Evolutionary conservation across 768 basidiomycete genomes (phyloP), one percentile per base, ranked within the genome.

Genomic region (Botryobasidium botryosum): DNA sequence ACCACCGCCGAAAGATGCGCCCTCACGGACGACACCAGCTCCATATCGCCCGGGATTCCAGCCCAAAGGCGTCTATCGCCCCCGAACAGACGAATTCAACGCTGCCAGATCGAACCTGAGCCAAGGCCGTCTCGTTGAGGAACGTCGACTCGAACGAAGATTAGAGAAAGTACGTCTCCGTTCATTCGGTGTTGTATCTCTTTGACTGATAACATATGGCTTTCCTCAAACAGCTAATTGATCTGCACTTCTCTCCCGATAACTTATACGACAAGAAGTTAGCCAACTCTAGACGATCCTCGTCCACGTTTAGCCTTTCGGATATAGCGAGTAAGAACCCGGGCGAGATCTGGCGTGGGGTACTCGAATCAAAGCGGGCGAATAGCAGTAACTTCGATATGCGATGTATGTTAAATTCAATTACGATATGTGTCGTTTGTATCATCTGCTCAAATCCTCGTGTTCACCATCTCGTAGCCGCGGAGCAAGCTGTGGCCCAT

Each of bases 41-140:
- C 81, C 79, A 2, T 97, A 97, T 57, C 76, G 79, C 37, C 77
- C 85, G 2, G 87, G 88, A 1, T 99, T 96, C 57, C 92, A 99
- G 58, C 92, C 92, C 4, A 80, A 71, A 54, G 91, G 91, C 4
- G 74, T 88, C 4, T 79, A 74, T 57, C 65, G 77, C 10, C 75
- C 70, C 4, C 72, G 80, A 29, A 94, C 90, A 5, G 87, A 85
- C 44, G 82, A 86, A 44, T 96, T 87, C 53, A 46, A 77, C 3
- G 68, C 69, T 3, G 51, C 66, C 8, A 23, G 47, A 18, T 27
- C 25, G 24, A 15, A 37, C n/a, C 35, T 35, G 29, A 13, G 44
- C 41, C 64, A 38, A 51, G 49, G 41, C 21, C 38, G 24, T 46
- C 50, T 32, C 61, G 64, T 8, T 13, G 88, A 96, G 56, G 74